Evolutionary conservation across 2,329 filamentous ascomycete species (phyloP), one percentile per base, ranked within the genome.

Genomic region (Apiospora phragmitis): DNA sequence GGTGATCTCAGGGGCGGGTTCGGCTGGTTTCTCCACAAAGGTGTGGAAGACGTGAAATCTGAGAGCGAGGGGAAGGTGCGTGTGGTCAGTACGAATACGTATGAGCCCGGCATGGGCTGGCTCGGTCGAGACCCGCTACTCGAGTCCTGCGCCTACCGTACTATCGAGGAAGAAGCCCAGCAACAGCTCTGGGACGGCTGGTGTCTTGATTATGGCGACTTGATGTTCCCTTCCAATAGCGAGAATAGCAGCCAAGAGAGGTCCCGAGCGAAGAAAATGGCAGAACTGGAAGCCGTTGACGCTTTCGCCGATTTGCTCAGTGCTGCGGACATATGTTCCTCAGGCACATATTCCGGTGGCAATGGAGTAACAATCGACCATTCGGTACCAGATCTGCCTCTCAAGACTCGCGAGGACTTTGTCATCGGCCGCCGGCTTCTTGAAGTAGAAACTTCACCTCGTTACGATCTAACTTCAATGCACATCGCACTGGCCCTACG

Each of bases 1-100:
- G 97, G 96, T 6, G 96, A 97, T 78, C 86, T 90, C n/a, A 93
- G 93, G 75, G 93, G 93, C 26, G 95, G 96, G 0, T 88, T 97
- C 62, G 93, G 95, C 76, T 99, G 97, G 95, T 93, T 97, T 76
- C 91, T 92, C 75, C 89, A 92, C 66, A 88, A 92, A 70, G 88
- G 87, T 62, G 93, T 93, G 0, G 86, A 86, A 32, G 93, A 95
- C 76, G 77, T 91, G 3, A 91, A 95, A 75, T 84, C 88, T 68
- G 80, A 91, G 62, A 91, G 92, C 1, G 86, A 93, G 69, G 32
- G 55, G 4, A 87, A 87, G 12, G 85, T 95, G 55, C 90, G 95
- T 32, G 93, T 97, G 14, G 85, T 95, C 68, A 99, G 96, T 79
- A 85, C 93, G 77, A 88, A 89, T 68, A 97, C 95, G 0, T 98